Percentiles rank a stretch among this genome's conserved stretches.
Evolutionary conservation across 345 rosid species (phyloP).

Genomic region (Lumnitzera littorea): DNA sequence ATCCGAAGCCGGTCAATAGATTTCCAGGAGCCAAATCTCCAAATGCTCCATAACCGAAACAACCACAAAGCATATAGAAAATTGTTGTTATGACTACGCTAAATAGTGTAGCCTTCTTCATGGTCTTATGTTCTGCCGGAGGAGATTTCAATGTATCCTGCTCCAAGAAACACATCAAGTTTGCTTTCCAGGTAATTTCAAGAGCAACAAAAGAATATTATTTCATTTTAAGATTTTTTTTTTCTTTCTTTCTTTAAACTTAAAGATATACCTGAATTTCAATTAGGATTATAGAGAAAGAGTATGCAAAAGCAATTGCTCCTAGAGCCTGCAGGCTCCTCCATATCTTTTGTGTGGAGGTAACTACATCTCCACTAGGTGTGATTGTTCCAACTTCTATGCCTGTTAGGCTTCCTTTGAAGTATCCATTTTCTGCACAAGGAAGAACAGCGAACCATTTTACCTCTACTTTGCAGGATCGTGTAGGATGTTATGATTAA

Average conservation of each 20-base stretch:
- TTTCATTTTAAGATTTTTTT: neutral
- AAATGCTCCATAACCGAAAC: slow-evolving; percentile 80
- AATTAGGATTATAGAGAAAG: slow-evolving; percentile 52
- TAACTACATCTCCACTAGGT: slow-evolving; percentile 32
- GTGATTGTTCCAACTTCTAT: slow-evolving; percentile 42
- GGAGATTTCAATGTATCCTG: slow-evolving; percentile 79
- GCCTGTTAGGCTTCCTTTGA: slow-evolving; percentile 56
- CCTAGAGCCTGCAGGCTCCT: slow-evolving; percentile 75
- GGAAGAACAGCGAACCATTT: neutral
- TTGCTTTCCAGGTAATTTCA: neutral
- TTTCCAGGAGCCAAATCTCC: slow-evolving; percentile 70
- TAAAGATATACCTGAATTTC: slow-evolving; percentile 52
- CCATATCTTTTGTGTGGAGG: slow-evolving; percentile 43
- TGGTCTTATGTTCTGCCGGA: slow-evolving; percentile 66
- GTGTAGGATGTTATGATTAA: neutral
- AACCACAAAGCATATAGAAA: slow-evolving; percentile 70
- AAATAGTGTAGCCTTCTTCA: slow-evolving; percentile 60
- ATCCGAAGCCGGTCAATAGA: slow-evolving; percentile 71
- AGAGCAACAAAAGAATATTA: neutral
- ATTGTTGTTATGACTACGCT: slow-evolving; percentile 42
- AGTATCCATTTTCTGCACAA: neutral
- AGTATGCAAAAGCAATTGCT: slow-evolving; percentile 76
- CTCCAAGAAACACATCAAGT: slow-evolving; percentile 1
- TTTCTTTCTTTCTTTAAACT: neutral
- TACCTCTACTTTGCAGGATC: neutral